phyloP scores from a whole-genome alignment of 169 alveolate genomes.

The Ichthyophthirius multifiliis region DNA sequence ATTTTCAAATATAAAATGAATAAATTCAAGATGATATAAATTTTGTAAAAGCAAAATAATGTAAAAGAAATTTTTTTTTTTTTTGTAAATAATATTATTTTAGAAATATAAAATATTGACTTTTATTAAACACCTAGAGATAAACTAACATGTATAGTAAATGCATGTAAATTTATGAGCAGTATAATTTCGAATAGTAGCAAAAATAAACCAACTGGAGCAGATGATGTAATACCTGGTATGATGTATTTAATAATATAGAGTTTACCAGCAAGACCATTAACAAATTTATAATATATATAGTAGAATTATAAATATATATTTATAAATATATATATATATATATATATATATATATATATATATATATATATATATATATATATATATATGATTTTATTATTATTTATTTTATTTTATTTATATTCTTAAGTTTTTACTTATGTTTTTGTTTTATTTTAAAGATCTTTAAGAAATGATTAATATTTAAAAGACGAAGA shows the following conservation, averaged over 20 bases:
- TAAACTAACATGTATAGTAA: not conserved
- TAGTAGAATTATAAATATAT: too few relatives aligned
- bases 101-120: not conserved
- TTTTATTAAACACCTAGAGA: not conserved
- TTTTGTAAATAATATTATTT: not conserved
- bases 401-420: not conserved
- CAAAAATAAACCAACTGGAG: not conserved
- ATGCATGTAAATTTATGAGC: not conserved
- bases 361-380: too few relatives aligned
- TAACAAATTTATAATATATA: not conserved
- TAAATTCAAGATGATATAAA: not conserved
- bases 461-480: not conserved
- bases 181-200: not conserved
- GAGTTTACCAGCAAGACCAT: not conserved
- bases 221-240: not conserved
- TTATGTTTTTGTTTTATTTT: not conserved
- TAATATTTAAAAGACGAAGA: not conserved
- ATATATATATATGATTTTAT: too few relatives aligned
- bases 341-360: too few relatives aligned
- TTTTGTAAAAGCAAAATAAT: conserved; percentile 4
- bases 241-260: not conserved
- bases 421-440: not conserved
- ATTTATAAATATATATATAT: too few relatives aligned
- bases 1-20: not conserved
- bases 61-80: not conserved